Conservation (phyloP, 169 alveolate species). For the Haemoproteus tartakovskyi region DNA sequence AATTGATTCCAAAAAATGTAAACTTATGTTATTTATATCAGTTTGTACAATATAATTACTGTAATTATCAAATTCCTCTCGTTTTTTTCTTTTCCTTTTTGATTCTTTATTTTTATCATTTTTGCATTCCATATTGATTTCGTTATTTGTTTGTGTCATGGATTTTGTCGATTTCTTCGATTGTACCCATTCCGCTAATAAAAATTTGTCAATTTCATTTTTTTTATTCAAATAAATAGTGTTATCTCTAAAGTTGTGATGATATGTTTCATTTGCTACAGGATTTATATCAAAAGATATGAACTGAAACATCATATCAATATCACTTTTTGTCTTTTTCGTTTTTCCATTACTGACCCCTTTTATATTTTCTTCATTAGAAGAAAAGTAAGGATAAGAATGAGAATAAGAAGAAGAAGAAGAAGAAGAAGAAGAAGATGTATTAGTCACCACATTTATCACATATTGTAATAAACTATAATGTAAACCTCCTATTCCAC, state of each 20-base stretch:
- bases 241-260: slow-evolving; percentile 27
- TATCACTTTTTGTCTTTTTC: too few relatives aligned
- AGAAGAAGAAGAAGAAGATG: too few relatives aligned
- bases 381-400: too few relatives aligned
- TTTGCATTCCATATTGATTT: too few relatives aligned
- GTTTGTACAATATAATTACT: slow-evolving; percentile 49
- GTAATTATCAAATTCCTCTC: neutral
- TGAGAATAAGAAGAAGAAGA: too few relatives aligned
- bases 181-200: too few relatives aligned
- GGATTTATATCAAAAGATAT: slow-evolving; percentile 30
- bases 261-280: slow-evolving; percentile 35
- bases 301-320: slow-evolving; percentile 28
- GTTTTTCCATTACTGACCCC: too few relatives aligned
- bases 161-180: neutral
- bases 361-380: too few relatives aligned
- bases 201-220: slow-evolving; percentile 29
- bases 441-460: slow-evolving; percentile 7
- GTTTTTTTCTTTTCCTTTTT: neutral
- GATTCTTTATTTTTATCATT: neutral
- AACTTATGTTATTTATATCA: slow-evolving; percentile 44
- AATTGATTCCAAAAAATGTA: slow-evolving; percentile 10
- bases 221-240: slow-evolving; percentile 10
- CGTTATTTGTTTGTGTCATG: too few relatives aligned
- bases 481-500: slow-evolving; percentile 64
- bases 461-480: slow-evolving; percentile 38